These are phyloP conservation scores for Styphnolobium japonicum DNA, from an alignment of 306 rosid species.

Conservation along the genomic window DNA sequence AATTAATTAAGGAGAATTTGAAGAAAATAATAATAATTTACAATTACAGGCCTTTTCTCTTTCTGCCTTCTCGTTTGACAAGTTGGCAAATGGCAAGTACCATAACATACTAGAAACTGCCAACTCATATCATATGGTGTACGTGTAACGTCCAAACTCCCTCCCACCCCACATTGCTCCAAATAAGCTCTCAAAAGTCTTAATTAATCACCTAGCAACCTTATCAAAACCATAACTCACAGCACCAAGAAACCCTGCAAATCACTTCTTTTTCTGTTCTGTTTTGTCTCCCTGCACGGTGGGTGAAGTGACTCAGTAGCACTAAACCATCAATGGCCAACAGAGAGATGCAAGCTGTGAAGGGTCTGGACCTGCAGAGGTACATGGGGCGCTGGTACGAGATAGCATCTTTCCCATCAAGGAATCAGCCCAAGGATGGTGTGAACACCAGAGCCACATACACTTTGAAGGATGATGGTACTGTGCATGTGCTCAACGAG, in stretches of 20 bases:
- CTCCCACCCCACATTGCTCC: too few species aligned
- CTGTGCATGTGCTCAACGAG: constrained; percentile 75
- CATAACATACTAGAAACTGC: not conserved
- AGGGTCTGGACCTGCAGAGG: constrained; percentile 51
- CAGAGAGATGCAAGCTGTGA: constrained; percentile 66
- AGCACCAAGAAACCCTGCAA: not conserved
- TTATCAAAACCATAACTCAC: not conserved
- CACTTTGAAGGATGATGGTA: constrained; percentile 62
- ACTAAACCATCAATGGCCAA: constrained; percentile 42
- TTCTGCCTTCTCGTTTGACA: too few species aligned
- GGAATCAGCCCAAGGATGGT: constrained; percentile 67
- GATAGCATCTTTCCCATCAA: constrained; percentile 81
- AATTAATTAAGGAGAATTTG: too few species aligned
- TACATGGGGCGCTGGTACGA: constrained; percentile 98
- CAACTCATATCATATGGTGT: too few species aligned
- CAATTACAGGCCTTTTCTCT: too few species aligned
- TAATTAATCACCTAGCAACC: too few species aligned
- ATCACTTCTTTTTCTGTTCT: not conserved
- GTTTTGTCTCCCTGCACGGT: not conserved
- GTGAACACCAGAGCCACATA: constrained; percentile 82
- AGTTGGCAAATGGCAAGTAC: too few species aligned
- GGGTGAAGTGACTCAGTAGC: too few species aligned
- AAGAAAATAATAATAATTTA: too few species aligned
- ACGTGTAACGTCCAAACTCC: too few species aligned
- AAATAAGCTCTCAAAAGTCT: too few species aligned